Percentiles rank a stretch among this genome's conserved stretches.
phyloP scores from a whole-genome alignment of 2,329 filamentous ascomycete species.

The Bimuria novae-zelandiae region DNA sequence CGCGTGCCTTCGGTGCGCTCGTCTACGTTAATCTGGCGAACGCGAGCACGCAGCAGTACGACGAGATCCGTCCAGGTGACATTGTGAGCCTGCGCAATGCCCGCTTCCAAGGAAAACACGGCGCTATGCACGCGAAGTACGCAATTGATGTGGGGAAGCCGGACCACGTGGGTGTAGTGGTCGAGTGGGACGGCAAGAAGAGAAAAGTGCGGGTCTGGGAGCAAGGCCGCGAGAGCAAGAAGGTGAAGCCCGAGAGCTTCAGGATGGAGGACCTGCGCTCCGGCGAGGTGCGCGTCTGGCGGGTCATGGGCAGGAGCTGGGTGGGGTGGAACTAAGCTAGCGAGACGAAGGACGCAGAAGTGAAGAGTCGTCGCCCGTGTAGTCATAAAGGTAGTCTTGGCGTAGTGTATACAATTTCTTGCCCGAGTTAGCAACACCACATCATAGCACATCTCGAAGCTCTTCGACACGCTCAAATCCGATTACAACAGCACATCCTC shows the following conservation, averaged over 20 bases:
- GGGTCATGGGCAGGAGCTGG: constrained; percentile 90
- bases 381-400: background rate
- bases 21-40: constrained; percentile 97
- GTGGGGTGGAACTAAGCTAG: constrained; percentile 73
- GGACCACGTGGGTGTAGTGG: constrained; percentile 85
- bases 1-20: constrained; percentile 83
- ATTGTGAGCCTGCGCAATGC: constrained; percentile 92
- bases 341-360: no score
- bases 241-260: constrained; percentile 92
- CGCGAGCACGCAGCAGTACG: constrained; percentile 83
- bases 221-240: constrained; percentile 90
- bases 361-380: background rate
- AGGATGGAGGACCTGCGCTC: constrained; percentile 88
- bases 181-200: constrained; percentile 98
- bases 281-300: constrained; percentile 97
- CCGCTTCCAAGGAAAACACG: constrained; percentile 92
- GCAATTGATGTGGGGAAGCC: constrained; percentile 83
- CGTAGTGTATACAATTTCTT: background rate
- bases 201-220: constrained; percentile 97
- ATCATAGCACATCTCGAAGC: background rate
- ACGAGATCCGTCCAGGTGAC: constrained; percentile 92
- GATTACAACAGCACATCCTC: background rate
- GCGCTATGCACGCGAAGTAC: constrained; percentile 95
- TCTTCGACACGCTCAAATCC: background rate
- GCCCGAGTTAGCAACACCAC: background rate